A percentile compares a stretch with the other conserved stretches of the same genome.
Evolutionary conservation across 148 eudicot species (phyloP).

Genomic region (Polygonum aviculare): DNA sequence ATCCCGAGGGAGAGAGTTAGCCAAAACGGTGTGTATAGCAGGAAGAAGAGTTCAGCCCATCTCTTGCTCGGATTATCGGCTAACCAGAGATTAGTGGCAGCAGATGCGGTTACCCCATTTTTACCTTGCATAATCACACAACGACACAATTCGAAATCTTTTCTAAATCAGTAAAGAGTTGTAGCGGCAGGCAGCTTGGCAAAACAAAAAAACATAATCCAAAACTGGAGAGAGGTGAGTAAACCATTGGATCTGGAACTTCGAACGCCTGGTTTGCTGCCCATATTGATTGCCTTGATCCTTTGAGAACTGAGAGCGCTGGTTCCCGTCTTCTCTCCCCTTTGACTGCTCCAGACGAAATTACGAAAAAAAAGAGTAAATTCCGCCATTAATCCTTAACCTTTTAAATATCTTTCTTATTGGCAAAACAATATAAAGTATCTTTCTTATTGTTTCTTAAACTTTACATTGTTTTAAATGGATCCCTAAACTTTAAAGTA

Average conservation of each 20-base stretch:
- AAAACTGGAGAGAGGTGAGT: not conserved
- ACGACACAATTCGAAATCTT: not conserved
- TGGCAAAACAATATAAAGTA: no score
- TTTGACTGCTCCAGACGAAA: no score
- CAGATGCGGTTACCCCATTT: slow-evolving; percentile 5
- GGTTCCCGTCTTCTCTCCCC: no score
- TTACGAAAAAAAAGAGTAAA: no score
- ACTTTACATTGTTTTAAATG: no score
- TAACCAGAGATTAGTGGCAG: slow-evolving; percentile 36
- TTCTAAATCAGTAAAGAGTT: not conserved
- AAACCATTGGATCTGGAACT: slow-evolving; percentile 6
- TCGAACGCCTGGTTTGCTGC: slow-evolving; percentile 8
- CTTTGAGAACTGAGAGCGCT: not conserved
- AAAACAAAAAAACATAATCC: not conserved
- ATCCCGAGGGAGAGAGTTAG: slow-evolving; percentile 92
- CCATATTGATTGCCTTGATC: not conserved
- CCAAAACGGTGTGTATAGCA: slow-evolving; percentile 88
- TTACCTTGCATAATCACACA: not conserved
- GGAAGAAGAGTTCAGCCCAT: slow-evolving; percentile 91
- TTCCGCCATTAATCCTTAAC: no score
- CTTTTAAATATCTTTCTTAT: no score
- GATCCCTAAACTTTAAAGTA: no score
- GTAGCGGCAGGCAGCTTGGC: not conserved
- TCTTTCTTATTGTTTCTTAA: no score
- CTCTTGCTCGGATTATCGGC: slow-evolving; percentile 76